These are phyloP conservation scores for Eucalyptus marginata DNA, from an alignment of 345 rosid species.

Conservation along the genomic window DNA sequence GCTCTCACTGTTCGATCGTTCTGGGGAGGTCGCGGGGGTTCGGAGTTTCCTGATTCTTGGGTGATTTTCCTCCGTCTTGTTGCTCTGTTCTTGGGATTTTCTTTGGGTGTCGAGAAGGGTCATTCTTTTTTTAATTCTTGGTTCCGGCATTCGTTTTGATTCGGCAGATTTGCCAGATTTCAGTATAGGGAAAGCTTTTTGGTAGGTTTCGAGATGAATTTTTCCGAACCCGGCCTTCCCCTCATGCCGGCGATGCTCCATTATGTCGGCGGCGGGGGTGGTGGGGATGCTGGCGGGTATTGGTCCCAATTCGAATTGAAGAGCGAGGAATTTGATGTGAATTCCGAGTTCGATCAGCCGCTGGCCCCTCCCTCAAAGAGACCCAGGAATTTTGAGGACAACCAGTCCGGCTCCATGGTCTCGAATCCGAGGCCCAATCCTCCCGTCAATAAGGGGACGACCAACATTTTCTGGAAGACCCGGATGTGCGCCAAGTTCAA, in stretches of 20 bases:
- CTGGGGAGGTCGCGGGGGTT: neutral
- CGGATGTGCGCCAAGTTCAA: conserved; percentile 73
- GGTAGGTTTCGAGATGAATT: conserved; percentile 20
- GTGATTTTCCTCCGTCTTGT: neutral
- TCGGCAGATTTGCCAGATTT: neutral
- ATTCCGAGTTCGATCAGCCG: conserved; percentile 25
- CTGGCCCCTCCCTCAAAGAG: conserved; percentile 54
- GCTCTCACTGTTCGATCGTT: neutral
- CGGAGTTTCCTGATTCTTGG: neutral
- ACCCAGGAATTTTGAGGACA: conserved; percentile 53
- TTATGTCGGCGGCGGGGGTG: conserved; percentile 20
- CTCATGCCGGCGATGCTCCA: conserved; percentile 17
- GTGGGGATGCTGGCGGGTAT: conserved; percentile 40
- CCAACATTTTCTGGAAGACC: conserved; percentile 84
- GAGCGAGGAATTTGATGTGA: conserved; percentile 30
- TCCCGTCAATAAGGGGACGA: conserved; percentile 45
- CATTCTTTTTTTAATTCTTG: neutral
- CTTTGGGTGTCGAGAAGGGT: neutral
- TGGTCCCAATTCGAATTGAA: conserved; percentile 48
- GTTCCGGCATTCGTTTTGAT: neutral
- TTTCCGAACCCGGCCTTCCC: conserved; percentile 33
- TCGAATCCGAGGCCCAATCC: conserved; percentile 17
- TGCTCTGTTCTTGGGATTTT: neutral
- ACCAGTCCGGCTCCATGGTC: conserved; percentile 5
- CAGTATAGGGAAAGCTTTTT: neutral